These are phyloP conservation scores for Phytophthora melonis DNA, from an alignment of 352 stramenopile genomes.

Conservation along the genomic window DNA sequence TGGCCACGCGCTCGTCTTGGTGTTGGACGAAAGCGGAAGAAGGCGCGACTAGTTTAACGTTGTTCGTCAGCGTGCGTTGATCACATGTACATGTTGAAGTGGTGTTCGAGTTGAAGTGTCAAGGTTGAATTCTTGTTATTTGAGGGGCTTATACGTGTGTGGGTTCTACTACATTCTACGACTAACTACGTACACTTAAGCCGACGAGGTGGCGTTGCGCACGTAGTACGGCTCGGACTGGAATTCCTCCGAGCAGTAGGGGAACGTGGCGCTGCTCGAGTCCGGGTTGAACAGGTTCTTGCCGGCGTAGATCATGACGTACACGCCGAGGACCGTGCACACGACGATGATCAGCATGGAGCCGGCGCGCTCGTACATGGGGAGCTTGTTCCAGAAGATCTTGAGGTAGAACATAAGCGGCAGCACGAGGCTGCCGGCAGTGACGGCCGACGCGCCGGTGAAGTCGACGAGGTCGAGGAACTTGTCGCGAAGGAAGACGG, in stretches of 20 bases:
- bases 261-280: slow-evolving; percentile 46
- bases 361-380: slow-evolving; percentile 49
- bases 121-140: not conserved
- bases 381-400: slow-evolving; percentile 48
- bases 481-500: slow-evolving; percentile 50
- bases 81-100: not conserved
- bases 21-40: not conserved
- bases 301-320: slow-evolving; percentile 52
- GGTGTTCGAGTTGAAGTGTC: not conserved
- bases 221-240: slow-evolving; percentile 60
- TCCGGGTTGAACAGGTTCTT: slow-evolving; percentile 53
- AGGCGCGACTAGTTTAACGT: not conserved
- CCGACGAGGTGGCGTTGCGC: slow-evolving; percentile 30
- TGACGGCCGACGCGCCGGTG: slow-evolving; percentile 51
- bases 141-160: not conserved
- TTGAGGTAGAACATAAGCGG: slow-evolving; percentile 63
- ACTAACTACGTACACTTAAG: slow-evolving; percentile 5
- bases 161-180: not conserved
- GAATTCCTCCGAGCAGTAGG: slow-evolving; percentile 60
- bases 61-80: not conserved
- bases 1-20: not conserved
- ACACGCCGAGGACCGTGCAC: slow-evolving; percentile 44
- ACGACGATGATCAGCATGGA: slow-evolving; percentile 49
- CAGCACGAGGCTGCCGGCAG: slow-evolving; percentile 48
- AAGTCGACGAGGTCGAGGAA: slow-evolving; percentile 65